phyloP scores from a whole-genome alignment of 306 rosid species.

The Castanopsis chinensis region DNA sequence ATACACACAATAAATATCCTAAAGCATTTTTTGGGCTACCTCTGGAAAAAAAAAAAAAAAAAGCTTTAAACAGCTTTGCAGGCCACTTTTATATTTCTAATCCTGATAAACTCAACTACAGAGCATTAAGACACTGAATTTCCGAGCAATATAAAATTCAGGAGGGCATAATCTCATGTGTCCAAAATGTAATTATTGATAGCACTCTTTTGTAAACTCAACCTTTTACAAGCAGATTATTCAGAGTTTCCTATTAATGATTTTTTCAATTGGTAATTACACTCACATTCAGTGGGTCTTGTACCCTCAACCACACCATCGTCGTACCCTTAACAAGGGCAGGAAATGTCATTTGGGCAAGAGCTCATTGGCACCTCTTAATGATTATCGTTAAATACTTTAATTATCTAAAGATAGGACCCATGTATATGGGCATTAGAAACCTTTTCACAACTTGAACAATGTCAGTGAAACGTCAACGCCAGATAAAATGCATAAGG shows the following conservation, averaged over 20 bases:
- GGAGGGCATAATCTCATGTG: slow-evolving; percentile 1
- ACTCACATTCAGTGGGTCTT: too few relatives aligned
- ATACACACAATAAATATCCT: neutral
- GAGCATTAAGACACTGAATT: neutral
- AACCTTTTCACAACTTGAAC: neutral
- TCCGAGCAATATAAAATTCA: neutral
- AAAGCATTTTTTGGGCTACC: neutral
- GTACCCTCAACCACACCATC: neutral
- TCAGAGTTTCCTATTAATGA: neutral
- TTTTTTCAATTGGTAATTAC: too few relatives aligned
- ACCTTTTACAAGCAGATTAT: slow-evolving; percentile 11
- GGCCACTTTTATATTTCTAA: neutral
- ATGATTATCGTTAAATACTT: neutral
- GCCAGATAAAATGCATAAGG: slow-evolving; percentile 6
- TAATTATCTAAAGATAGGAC: neutral
- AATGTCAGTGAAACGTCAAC: neutral
- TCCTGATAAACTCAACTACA: neutral
- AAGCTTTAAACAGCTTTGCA: neutral
- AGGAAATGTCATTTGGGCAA: too few relatives aligned
- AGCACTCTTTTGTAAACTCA: slow-evolving; percentile 17
- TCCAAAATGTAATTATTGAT: slow-evolving; percentile 8
- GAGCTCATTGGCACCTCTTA: neutral
- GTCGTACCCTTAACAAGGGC: neutral
- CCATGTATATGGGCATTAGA: neutral
- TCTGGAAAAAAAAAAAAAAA: neutral